Percentiles rank a stretch among this genome's conserved stretches.
These are phyloP conservation scores for Niebla homalea DNA, from an alignment of 495 filamentous ascomycete genomes.

Conservation along the genomic window DNA sequence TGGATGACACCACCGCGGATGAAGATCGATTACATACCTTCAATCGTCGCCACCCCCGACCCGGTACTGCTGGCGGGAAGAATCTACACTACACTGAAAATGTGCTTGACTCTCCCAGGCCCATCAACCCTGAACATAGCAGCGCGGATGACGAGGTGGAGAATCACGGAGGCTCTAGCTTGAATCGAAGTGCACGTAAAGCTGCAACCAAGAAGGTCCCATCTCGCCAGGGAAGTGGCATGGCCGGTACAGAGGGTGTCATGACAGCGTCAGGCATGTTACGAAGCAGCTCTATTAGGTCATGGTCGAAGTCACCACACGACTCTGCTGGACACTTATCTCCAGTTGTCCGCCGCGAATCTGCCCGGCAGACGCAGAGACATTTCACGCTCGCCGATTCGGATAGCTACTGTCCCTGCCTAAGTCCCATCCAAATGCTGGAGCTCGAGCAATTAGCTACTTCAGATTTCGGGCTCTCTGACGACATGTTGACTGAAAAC, in stretches of 20 bases:
- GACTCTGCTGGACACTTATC: background rate
- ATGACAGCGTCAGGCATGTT: slow-evolving; percentile 9
- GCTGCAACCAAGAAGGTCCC: slow-evolving; percentile 34
- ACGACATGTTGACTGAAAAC: slow-evolving; percentile 85
- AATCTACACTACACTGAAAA: slow-evolving; percentile 88
- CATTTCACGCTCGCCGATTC: slow-evolving; percentile 41
- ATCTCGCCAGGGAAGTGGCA: slow-evolving; percentile 50
- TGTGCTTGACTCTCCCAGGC: slow-evolving; percentile 55
- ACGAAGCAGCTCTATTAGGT: background rate
- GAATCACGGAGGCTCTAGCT: slow-evolving; percentile 42
- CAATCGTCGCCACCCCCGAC: slow-evolving; percentile 62
- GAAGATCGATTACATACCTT: slow-evolving; percentile 79
- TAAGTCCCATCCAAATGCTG: slow-evolving; percentile 74
- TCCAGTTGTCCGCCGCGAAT: slow-evolving; percentile 4
- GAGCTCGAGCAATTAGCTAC: slow-evolving; percentile 82
- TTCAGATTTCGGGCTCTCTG: slow-evolving; percentile 68
- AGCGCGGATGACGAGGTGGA: slow-evolving; percentile 57
- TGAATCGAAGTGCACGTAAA: slow-evolving; percentile 39
- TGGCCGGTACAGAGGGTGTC: slow-evolving; percentile 16
- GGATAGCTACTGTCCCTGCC: slow-evolving; percentile 61
- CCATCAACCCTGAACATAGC: slow-evolving; percentile 34
- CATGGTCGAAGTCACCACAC: too few species aligned
- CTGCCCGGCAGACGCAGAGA: background rate
- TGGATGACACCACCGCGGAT: slow-evolving; percentile 78
- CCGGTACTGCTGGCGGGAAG: slow-evolving; percentile 71